Evolutionary conservation across 2,329 filamentous ascomycete genomes (phyloP).

Genomic region (Bipolaris victoriae): DNA sequence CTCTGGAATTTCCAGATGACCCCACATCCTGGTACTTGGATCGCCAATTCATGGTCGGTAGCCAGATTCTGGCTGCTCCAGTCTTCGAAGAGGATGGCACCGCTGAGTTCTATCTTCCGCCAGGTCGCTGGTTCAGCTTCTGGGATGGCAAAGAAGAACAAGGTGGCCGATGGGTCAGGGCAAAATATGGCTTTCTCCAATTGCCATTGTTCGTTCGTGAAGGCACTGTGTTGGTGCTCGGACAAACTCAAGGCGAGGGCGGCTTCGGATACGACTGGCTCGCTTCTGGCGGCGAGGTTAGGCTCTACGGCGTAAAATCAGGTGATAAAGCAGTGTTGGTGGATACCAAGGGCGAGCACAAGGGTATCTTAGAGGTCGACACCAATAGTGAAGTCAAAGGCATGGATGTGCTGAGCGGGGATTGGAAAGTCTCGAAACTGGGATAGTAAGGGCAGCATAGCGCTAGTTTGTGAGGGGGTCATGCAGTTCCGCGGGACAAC

Average conservation of each 20-base stretch:
- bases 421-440: conserved; percentile 43
- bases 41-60: conserved; percentile 76
- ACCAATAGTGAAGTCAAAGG: conserved; percentile 39
- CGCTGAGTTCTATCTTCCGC: conserved; percentile 70
- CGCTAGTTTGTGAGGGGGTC: conserved; percentile 4
- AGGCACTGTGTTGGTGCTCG: conserved; percentile 50
- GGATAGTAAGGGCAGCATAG: conserved; percentile 25
- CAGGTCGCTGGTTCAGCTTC: conserved; percentile 59
- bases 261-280: conserved; percentile 53
- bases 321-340: conserved; percentile 46
- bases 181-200: conserved; percentile 50
- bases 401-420: conserved; percentile 38
- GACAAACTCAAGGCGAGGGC: conserved; percentile 46
- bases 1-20: conserved; percentile 74
- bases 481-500: background rate
- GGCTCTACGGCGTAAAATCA: conserved; percentile 46
- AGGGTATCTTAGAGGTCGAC: conserved; percentile 39
- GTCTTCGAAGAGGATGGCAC: conserved; percentile 67
- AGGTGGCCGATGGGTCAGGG: conserved; percentile 54
- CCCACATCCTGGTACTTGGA: conserved; percentile 71
- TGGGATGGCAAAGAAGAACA: conserved; percentile 52
- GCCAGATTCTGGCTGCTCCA: conserved; percentile 67
- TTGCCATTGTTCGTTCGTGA: conserved; percentile 52
- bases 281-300: conserved; percentile 46
- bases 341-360: conserved; percentile 39